Evolutionary conservation across 2,329 filamentous ascomycete species (phyloP), one percentile per base, ranked within the genome.

Genomic region (Cladorrhinum sp.): DNA sequence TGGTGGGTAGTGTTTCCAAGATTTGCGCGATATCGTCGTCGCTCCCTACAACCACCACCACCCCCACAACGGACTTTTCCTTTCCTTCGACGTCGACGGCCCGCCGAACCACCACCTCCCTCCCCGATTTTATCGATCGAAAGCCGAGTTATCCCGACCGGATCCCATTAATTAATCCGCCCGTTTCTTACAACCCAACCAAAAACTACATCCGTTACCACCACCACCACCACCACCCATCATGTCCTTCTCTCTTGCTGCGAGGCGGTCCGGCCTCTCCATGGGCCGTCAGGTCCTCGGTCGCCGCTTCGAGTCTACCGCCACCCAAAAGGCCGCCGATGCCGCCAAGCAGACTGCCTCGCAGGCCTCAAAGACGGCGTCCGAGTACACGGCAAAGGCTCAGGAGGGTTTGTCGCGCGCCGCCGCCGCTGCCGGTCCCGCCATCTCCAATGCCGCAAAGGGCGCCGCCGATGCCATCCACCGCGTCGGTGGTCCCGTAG

Each of bases 321-420:
- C 81, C 63, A 70, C 81, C 65, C 57, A 57, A 58, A 79, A 79
- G 72, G 75, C 76, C 65, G 67, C 73, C 61, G 73, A 75, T 62
- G 65, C 73, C 52, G 71, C 75, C 57, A 76, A 77, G 70, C 74
- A 78, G 48, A 70, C 76, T 60, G 74, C 76, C 39, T 70, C 75
- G 53, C 76, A 82, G 71, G 76, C 77, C 54, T 70, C 74, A 18
- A 68, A 76, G 49, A 71, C 76, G 28, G 77, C 79, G 50, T 73
- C 78, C 66, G 76, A 82, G 64, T 76, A 77, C 70, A 71, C 79
- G 54, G 72, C 81, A 70, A 92, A 92, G 83, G 92, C 92, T 62
- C 84, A 87, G 67, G 83, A 96, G 79, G 92, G 92, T 66, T 85
- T 97, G 59, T 91, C 90, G 70, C 87, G 87, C 73, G 93, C 95